A percentile compares a stretch with the other conserved stretches of the same genome.
phyloP scores from a whole-genome alignment of 768 basidiomycete species.

The Pleurotus salmoneostramineus region DNA sequence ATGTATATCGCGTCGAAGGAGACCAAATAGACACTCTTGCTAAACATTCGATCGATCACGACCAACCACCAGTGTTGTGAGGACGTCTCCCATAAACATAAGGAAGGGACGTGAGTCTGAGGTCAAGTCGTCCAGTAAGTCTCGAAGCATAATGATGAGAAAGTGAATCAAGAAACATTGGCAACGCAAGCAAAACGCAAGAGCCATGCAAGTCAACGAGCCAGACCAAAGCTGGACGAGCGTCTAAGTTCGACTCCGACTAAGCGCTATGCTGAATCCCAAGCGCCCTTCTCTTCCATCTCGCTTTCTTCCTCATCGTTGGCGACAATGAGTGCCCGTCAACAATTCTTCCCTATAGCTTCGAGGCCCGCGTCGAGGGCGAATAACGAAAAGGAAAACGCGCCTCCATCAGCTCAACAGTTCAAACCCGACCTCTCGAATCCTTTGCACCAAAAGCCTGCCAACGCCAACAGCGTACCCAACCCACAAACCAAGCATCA shows the following conservation, averaged over 20 bases:
- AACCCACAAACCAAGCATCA: slow-evolving; percentile 5
- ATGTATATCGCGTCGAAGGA: no score
- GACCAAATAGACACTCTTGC: no score
- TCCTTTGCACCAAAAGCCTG: slow-evolving; percentile 7
- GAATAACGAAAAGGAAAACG: neutral
- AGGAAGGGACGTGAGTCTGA: no score
- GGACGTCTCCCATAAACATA: no score
- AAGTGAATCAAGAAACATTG: no score
- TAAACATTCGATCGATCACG: no score
- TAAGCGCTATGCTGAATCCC: neutral
- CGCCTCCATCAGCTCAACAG: neutral
- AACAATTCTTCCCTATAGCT: slow-evolving; percentile 8
- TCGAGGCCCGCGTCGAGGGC: slow-evolving; percentile 7
- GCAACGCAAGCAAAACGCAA: no score
- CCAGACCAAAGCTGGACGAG: neutral
- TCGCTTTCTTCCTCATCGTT: neutral
- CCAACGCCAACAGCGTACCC: neutral
- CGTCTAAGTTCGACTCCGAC: neutral
- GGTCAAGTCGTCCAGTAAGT: no score
- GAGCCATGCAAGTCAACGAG: no score
- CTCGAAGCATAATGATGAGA: no score
- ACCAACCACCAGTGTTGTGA: no score
- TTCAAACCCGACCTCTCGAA: slow-evolving; percentile 8
- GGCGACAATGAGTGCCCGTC: slow-evolving; percentile 6
- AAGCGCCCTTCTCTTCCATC: neutral